Percentiles rank a stretch among this genome's conserved stretches.
Conservation (phyloP, 257 asterid species). For the Solanum clarkiae region DNA sequence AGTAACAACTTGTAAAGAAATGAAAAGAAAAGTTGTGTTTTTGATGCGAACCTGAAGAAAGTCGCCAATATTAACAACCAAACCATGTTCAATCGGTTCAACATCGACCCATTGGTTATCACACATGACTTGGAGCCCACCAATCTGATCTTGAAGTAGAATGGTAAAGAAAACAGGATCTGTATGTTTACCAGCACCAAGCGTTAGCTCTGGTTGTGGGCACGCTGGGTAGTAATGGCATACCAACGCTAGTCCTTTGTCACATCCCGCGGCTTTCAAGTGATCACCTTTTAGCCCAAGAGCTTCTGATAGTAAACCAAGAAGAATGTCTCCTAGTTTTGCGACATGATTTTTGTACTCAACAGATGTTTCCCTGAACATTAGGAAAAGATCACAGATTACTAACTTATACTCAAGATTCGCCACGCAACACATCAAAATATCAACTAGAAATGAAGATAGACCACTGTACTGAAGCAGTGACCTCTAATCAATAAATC, state of each 20-base stretch:
- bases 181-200: constrained; percentile 55
- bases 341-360: constrained; percentile 27
- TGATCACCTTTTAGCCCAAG: constrained; percentile 40
- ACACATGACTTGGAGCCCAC: constrained; percentile 64
- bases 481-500: too few relatives aligned
- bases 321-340: constrained; percentile 27
- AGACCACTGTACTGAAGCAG: neutral
- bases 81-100: constrained; percentile 30
- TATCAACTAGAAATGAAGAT: constrained; percentile 36
- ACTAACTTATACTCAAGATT: neutral
- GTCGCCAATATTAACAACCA: constrained; percentile 64
- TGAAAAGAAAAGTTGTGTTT: neutral
- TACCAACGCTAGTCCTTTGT: constrained; percentile 12
- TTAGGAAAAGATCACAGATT: neutral
- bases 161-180: constrained; percentile 50
- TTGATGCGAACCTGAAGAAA: constrained; percentile 46
- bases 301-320: constrained; percentile 56
- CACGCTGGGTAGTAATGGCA: constrained; percentile 65
- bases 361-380: constrained; percentile 28
- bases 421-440: neutral
- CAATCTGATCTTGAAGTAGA: constrained; percentile 50
- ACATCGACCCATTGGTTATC: constrained; percentile 38
- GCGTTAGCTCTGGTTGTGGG: constrained; percentile 58
- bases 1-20: neutral
- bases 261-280: constrained; percentile 32